phyloP scores from a whole-genome alignment of 116 monocot species.

The Phalaenopsis hybrid region DNA sequence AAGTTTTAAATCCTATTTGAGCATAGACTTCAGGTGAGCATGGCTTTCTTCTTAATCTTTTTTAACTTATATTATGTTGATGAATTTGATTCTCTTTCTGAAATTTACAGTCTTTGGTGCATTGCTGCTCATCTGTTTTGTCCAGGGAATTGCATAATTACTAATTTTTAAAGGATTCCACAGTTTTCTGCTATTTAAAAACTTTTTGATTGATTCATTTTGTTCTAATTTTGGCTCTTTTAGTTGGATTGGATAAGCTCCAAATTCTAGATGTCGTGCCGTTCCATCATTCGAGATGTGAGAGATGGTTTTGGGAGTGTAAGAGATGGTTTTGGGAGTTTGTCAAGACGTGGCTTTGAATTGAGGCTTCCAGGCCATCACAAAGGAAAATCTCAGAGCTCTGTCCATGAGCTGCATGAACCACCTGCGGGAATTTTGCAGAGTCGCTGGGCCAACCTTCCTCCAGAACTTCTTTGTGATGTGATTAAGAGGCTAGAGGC shows the following conservation, averaged over 20 bases:
- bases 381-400: constrained; percentile 64
- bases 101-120: background rate
- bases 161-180: background rate
- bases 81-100: background rate
- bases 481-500: constrained; percentile 75
- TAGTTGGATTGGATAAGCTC: background rate
- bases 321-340: constrained; percentile 73
- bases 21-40: background rate
- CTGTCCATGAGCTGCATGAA: constrained; percentile 58
- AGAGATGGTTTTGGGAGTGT: constrained; percentile 71
- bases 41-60: background rate
- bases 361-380: constrained; percentile 35
- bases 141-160: background rate
- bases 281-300: constrained; percentile 74
- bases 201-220: background rate
- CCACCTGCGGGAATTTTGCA: constrained; percentile 26
- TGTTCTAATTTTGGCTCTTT: background rate
- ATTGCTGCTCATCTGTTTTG: background rate
- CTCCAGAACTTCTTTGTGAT: constrained; percentile 81
- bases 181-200: background rate
- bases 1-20: background rate
- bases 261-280: constrained; percentile 57
- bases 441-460: constrained; percentile 63
- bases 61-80: background rate
- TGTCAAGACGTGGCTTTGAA: constrained; percentile 72